A percentile compares a stretch with the other conserved stretches of the same genome.
These are phyloP conservation scores for Amylocystis lapponica DNA, from an alignment of 768 basidiomycete genomes.

Conservation along the genomic window DNA sequence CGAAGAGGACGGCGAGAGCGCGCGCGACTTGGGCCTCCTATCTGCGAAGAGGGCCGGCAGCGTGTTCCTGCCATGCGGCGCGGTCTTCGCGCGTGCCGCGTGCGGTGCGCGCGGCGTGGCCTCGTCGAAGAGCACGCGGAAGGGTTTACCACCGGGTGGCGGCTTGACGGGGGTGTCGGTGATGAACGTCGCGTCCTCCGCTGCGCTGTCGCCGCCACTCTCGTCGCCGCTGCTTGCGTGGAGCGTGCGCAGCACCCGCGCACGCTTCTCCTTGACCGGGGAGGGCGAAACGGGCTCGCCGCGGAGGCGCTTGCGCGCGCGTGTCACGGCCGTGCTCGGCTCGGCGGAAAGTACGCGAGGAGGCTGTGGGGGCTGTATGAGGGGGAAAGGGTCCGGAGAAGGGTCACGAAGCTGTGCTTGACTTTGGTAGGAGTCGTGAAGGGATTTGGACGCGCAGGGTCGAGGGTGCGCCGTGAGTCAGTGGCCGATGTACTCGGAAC, in stretches of 20 bases:
- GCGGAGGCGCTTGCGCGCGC: slow-evolving; percentile 75
- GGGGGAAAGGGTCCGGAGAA: slow-evolving; percentile 39
- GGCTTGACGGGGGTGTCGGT: slow-evolving; percentile 69
- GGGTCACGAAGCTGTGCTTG: slow-evolving; percentile 19
- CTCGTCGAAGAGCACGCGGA: slow-evolving; percentile 64
- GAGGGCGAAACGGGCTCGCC: slow-evolving; percentile 83
- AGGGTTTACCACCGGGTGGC: slow-evolving; percentile 49
- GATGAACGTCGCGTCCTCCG: slow-evolving; percentile 43
- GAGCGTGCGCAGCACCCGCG: slow-evolving; percentile 42
- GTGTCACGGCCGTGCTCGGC: slow-evolving; percentile 39
- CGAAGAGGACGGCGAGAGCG: slow-evolving; percentile 14
- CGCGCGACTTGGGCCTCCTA: slow-evolving; percentile 10
- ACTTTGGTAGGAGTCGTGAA: slow-evolving; percentile 38
- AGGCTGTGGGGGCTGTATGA: slow-evolving; percentile 20
- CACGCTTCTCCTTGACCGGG: slow-evolving; percentile 70
- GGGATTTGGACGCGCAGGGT: slow-evolving; percentile 32
- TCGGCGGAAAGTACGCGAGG: background rate
- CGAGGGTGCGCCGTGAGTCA: too few relatives aligned
- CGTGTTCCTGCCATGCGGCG: background rate
- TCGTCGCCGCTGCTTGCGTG: slow-evolving; percentile 31
- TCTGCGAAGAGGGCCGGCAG: background rate
- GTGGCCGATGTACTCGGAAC: too few relatives aligned
- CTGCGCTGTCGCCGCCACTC: slow-evolving; percentile 25
- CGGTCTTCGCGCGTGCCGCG: too few relatives aligned
- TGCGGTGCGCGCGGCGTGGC: slow-evolving; percentile 7